Percentiles rank a stretch among this genome's conserved stretches.
Conservation (phyloP, 1,284 basidiomycete species). For the Omphalotus olearius region DNA sequence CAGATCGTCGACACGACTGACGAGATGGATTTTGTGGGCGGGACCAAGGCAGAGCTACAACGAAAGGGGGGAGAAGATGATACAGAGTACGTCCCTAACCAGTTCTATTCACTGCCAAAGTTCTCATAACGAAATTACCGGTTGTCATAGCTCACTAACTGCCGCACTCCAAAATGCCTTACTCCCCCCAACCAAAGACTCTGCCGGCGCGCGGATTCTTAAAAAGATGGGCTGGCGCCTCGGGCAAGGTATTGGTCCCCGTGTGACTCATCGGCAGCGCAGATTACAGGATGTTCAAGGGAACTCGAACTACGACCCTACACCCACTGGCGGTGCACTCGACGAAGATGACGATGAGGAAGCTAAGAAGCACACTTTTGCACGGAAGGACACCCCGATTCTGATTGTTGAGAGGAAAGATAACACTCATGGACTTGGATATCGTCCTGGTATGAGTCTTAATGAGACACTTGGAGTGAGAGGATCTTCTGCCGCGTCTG, state of each 20-base stretch:
- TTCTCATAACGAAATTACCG: not conserved
- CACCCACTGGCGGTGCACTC: slow-evolving; percentile 33
- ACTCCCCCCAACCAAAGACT: slow-evolving; percentile 61
- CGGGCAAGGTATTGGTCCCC: slow-evolving; percentile 91
- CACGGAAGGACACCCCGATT: slow-evolving; percentile 76
- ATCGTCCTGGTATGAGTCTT: slow-evolving; percentile 61
- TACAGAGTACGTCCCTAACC: slow-evolving; percentile 52
- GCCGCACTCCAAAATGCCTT: slow-evolving; percentile 57
- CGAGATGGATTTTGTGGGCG: slow-evolving; percentile 64
- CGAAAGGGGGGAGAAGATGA: slow-evolving; percentile 34
- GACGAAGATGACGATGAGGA: slow-evolving; percentile 61
- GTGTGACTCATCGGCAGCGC: slow-evolving; percentile 77
- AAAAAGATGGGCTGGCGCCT: slow-evolving; percentile 94
- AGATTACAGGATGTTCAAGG: slow-evolving; percentile 63
- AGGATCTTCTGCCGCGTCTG: slow-evolving; percentile 16
- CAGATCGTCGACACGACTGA: slow-evolving; percentile 75
- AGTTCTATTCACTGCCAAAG: slow-evolving; percentile 4
- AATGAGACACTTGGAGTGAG: slow-evolving; percentile 48
- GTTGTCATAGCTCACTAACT: slow-evolving; percentile 49
- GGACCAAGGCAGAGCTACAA: slow-evolving; percentile 46
- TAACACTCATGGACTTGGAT: slow-evolving; percentile 79
- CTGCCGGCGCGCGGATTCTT: slow-evolving; percentile 77
- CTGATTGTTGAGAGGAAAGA: slow-evolving; percentile 66
- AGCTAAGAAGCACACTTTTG: slow-evolving; percentile 82
- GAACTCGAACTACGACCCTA: slow-evolving; percentile 26